phyloP scores from a whole-genome alignment of 2,329 filamentous ascomycete genomes.

The Aspergillus novofumigatus region DNA sequence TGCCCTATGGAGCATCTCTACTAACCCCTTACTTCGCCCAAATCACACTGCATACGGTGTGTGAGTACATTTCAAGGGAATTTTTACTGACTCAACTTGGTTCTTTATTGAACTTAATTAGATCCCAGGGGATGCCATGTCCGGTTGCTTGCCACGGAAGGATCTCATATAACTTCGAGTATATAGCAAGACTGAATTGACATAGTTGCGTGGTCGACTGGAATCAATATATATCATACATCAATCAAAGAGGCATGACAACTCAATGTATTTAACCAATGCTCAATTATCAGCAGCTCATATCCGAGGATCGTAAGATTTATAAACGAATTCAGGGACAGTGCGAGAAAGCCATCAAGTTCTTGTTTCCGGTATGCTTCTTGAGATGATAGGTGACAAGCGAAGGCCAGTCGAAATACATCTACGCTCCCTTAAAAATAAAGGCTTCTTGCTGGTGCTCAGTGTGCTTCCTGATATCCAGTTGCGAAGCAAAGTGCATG shows the following conservation, averaged over 20 bases:
- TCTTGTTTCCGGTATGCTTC: no score
- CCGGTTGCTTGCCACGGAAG: no score
- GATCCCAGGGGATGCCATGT: no score
- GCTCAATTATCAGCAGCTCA: neutral
- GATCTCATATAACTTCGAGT: no score
- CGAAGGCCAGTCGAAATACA: neutral
- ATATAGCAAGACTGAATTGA: neutral
- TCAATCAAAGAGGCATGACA: no score
- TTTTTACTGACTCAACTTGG: neutral
- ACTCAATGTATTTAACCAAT: fast-evolving
- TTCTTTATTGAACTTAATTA: no score
- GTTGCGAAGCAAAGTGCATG: neutral
- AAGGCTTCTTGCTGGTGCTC: no score
- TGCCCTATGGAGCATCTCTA: neutral
- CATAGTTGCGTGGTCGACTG: neutral
- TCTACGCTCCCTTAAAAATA: neutral
- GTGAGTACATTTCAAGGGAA: neutral
- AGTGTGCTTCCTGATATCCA: no score
- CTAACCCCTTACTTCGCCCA: neutral
- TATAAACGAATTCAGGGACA: neutral
- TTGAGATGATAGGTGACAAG: neutral
- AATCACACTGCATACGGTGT: neutral
- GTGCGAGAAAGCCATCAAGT: neutral
- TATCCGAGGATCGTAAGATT: neutral
- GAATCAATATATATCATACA: neutral